Conservation (phyloP, 73 alveolate genomes). For the Symbiodinium natans region DNA sequence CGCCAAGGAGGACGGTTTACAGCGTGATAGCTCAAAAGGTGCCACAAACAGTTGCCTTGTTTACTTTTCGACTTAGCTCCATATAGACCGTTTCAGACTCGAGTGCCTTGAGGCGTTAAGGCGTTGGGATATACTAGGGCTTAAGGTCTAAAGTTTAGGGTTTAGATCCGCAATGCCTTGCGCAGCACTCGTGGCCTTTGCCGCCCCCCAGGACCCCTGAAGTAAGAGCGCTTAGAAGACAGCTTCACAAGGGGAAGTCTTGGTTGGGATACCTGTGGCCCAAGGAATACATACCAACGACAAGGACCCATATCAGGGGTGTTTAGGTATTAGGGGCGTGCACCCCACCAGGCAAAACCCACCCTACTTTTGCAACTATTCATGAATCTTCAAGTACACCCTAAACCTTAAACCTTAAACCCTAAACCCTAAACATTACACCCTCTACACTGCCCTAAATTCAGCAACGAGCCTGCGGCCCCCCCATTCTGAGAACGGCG, state of each 20-base stretch:
- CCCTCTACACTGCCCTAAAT: no score
- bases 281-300: no score
- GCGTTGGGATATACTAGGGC: neutral
- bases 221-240: no score
- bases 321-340: neutral
- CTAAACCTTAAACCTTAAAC: neutral
- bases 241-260: no score
- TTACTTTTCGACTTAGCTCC: no score
- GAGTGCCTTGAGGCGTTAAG: neutral
- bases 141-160: neutral
- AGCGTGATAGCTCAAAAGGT: neutral
- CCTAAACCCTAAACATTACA: no score
- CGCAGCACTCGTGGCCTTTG: neutral
- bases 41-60: neutral
- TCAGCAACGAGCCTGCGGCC: no score
- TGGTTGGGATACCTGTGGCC: no score
- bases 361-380: neutral
- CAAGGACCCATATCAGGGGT: neutral
- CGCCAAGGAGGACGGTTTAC: constrained; percentile 27
- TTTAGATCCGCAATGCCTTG: neutral
- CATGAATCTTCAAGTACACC: neutral
- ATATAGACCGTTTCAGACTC: no score
- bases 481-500: neutral
- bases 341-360: neutral
- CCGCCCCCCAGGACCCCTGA: no score